phyloP scores from a whole-genome alignment of 208 protist genomes.

The Crithidia thermophila region DNA sequence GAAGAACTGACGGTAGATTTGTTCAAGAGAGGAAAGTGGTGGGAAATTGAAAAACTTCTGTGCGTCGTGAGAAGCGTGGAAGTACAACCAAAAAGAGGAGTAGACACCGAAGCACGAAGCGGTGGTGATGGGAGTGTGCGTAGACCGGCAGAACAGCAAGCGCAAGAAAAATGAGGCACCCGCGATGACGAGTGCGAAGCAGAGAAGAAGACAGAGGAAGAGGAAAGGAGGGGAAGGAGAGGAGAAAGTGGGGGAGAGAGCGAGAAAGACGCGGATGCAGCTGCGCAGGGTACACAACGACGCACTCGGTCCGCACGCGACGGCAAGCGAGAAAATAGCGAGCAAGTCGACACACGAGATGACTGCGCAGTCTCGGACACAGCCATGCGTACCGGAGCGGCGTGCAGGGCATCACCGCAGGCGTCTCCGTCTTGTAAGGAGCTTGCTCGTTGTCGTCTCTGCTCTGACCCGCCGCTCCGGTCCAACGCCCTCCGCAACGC shows the following conservation, averaged over 20 bases:
- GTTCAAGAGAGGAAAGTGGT: background rate
- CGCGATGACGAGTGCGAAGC: no score
- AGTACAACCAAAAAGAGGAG: no score
- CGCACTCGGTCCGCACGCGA: background rate
- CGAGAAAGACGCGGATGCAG: background rate
- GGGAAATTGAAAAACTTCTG: constrained; percentile 8
- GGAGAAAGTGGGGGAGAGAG: background rate
- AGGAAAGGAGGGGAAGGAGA: background rate
- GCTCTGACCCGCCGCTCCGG: background rate
- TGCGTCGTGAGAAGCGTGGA: background rate
- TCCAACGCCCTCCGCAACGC: background rate
- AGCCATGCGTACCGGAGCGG: no score
- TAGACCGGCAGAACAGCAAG: no score
- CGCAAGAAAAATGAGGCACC: background rate
- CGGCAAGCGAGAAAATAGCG: background rate
- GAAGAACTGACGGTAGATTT: background rate
- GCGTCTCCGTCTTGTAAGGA: no score
- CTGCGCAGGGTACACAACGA: background rate
- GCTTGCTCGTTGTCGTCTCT: background rate
- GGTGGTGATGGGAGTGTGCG: background rate
- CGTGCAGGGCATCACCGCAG: background rate
- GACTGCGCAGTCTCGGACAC: no score
- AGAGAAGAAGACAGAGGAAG: background rate
- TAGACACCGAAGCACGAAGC: no score
- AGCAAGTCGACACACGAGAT: no score